Evolutionary conservation across 108 stramenopile genomes (phyloP), one percentile per base, ranked within the genome.

Genomic region (Craspedostauros australis): DNA sequence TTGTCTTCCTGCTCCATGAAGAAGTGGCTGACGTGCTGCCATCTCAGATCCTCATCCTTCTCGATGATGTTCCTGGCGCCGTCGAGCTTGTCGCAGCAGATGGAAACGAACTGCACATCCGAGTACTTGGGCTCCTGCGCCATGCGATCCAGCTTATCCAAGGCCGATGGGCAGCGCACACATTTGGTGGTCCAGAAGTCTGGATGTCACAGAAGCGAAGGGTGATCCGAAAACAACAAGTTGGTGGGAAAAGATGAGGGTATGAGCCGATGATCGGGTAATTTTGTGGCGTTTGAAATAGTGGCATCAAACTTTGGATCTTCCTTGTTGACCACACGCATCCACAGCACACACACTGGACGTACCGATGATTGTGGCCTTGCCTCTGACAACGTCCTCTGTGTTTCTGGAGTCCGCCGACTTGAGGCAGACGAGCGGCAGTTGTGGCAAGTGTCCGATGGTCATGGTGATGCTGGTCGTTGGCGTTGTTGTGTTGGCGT

Each of bases 161-260:
- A 64, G 7, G 91, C 91, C 46, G 62, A 79, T 0, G 91, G 91
- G 60, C 91, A 93, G 20, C 70, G 50, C 3, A 84, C 87, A 38
- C 87, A 93, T 70, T 72, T 73, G 25, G 91, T 93, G 26, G 91
- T 93, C 91, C 91, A 93, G 68, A 93, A 89, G 70, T 93, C 87
- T 91, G 54, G 8, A 25, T 27, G 26, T 3, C 21, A 50, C 5
- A 25, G 3, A 9, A 25, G 24, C 4, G 39, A 21, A 14, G n/a
- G 15, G 19, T 39, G 34, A 21, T 23, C 12, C 24, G 50, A 61
- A 50, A n/a, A 42, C 26, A 50, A 14, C 22, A 23, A 32, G 32
- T 18, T 14, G 33, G 31, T 14, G 50, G 3, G 57, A 44, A 27
- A 15, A 49, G 38, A n/a, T n/a, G n/a, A n/a, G n/a, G n/a, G n/a